These are phyloP conservation scores for Chrysophaeum taylorii DNA, from an alignment of 352 stramenopile species.

Conservation along the genomic window DNA sequence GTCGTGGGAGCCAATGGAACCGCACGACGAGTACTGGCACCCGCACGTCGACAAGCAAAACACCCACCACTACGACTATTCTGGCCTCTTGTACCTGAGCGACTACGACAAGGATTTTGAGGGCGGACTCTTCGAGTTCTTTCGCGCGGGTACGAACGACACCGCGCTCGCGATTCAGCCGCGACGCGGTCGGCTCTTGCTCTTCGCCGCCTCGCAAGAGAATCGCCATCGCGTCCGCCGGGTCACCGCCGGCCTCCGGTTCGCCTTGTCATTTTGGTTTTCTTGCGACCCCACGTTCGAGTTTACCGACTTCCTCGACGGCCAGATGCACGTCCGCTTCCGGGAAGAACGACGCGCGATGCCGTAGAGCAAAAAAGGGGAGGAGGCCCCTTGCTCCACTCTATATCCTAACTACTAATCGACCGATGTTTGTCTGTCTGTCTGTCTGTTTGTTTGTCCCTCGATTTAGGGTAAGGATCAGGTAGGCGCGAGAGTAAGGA, in stretches of 20 bases:
- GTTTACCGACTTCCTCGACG: constrained; percentile 77
- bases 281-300: constrained; percentile 66
- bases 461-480: no score
- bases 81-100: constrained; percentile 68
- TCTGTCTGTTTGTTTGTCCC: no score
- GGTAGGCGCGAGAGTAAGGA: no score
- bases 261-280: constrained; percentile 81
- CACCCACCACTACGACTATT: constrained; percentile 83
- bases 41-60: constrained; percentile 80
- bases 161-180: constrained; percentile 49
- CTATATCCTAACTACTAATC: no score
- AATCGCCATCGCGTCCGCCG: constrained; percentile 55
- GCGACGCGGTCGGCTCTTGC: constrained; percentile 59
- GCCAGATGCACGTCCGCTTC: constrained; percentile 31
- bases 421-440: no score
- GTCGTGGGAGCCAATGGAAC: constrained; percentile 51
- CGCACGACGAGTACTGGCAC: constrained; percentile 81
- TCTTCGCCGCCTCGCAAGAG: constrained; percentile 73
- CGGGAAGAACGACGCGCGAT: neutral
- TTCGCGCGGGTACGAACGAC: constrained; percentile 57
- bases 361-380: neutral
- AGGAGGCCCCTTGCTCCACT: no score
- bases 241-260: constrained; percentile 59
- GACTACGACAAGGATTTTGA: constrained; percentile 68
- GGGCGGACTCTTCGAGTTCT: constrained; percentile 71